Evolutionary conservation across 345 rosid species (phyloP).

Genomic region (Acer saccharum): DNA sequence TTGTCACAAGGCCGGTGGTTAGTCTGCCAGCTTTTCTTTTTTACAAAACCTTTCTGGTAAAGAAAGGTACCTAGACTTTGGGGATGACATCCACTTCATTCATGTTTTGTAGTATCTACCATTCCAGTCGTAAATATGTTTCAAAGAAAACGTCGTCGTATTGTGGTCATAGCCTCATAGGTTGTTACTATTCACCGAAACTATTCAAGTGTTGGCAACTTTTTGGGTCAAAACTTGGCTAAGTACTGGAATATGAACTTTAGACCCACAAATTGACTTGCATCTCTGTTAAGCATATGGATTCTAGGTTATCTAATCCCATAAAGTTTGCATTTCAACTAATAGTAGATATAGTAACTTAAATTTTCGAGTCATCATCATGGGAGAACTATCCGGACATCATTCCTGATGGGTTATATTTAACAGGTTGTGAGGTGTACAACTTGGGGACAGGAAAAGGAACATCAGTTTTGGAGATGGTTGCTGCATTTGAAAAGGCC

Average conservation of each 20-base stretch:
- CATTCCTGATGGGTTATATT: neutral
- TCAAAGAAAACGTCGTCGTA: neutral
- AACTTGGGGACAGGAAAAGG: constrained; percentile 97
- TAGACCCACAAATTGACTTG: neutral
- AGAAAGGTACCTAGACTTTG: neutral
- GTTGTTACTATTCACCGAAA: neutral
- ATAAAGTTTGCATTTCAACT: neutral
- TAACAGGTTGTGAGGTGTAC: constrained; percentile 86
- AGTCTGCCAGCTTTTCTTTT: neutral
- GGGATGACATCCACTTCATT: neutral
- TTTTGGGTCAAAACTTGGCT: neutral
- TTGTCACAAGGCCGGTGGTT: neutral
- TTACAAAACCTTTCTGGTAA: neutral
- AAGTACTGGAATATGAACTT: neutral
- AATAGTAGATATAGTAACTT: neutral
- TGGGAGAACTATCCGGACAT: neutral
- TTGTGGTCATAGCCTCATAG: no score
- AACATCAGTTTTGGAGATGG: constrained; percentile 97
- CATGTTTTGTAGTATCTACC: neutral
- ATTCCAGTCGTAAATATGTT: neutral
- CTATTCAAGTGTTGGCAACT: neutral
- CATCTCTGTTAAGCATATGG: neutral
- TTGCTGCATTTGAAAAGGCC: constrained; percentile 85
- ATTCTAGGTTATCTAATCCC: neutral
- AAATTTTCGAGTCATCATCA: neutral